Base-by-base conservation (phyloP, 768 basidiomycete genomes). In the Boletus subcaerulescens region DNA sequence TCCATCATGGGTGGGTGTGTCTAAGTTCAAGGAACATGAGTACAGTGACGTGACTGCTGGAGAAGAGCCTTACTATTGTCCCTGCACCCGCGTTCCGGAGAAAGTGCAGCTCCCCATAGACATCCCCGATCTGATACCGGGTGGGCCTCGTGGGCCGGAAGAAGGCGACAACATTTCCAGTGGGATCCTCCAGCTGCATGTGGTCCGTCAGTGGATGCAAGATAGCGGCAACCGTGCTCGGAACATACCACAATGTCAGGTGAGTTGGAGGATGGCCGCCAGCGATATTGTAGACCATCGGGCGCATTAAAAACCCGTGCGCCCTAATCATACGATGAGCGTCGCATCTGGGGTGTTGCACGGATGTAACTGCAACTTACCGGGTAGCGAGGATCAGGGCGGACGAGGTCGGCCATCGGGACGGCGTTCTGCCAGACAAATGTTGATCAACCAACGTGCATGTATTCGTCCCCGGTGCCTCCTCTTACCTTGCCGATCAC, bases 1-100 rank as follows among this genome's bases (percentile, higher is more conserved):
- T 93, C 89, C 91, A 93, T 93, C 71, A 93, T 85, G 60, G 91
- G 91, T 48, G 89, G 90, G 67, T 91, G 90, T 78, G 84, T 88
- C 89, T 91, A 66, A 49, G 55, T 47, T 48, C 58, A 59, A 48
- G 48, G 32, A 57, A 61, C 56, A 62, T 71, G 52, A 72, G 62
- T 31, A 54, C 43, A 10, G 45, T 58, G 66, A 60, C 56, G 50
- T 48, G 49, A 59, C 55, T 52, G 57, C 41, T 48, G 53, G 45
- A 60, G 65, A 65, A 36, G 47, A 49, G 40, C 54, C 60, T 73
- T 74, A 91, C 91, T 74, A 93, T 88, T 53, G 89, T 89, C 45
- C 90, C 89, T 63, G 84, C 81, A 45, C 91, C 91, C 52, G 87
- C 89, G 48, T 75, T 79, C 65, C 87, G 86, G 70, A 89, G 76